Evolutionary conservation across 441 rosid species (phyloP).

Genomic region (Geranium incanum): DNA sequence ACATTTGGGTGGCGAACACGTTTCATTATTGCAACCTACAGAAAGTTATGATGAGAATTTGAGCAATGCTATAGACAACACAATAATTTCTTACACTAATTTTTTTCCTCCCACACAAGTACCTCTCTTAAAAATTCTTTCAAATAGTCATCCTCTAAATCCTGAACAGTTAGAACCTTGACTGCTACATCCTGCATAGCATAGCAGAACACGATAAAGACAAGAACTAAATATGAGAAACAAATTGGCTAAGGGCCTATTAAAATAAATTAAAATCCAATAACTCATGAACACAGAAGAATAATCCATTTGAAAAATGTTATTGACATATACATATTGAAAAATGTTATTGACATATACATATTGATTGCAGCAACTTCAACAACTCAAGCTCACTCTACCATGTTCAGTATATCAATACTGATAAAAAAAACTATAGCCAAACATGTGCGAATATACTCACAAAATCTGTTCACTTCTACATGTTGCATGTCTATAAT

Average conservation of each 20-base stretch:
- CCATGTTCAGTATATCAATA: no score
- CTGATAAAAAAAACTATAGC: no score
- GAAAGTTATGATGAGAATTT: not conserved
- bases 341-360: no score
- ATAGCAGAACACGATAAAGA: not conserved
- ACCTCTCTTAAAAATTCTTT: constrained; percentile 93
- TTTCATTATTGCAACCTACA: constrained; percentile 93
- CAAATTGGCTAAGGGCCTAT: not conserved
- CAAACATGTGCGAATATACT: no score
- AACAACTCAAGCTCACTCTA: no score
- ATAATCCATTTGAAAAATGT: not conserved
- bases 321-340: no score
- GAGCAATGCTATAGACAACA: not conserved
- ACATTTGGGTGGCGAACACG: constrained; percentile 95
- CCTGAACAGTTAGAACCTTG: constrained; percentile 76
- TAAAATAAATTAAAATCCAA: no score
- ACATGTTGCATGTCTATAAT: no score
- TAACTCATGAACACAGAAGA: not conserved
- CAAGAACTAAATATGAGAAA: not conserved
- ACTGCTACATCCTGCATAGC: constrained; percentile 82
- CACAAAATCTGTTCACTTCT: no score
- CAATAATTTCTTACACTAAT: no score
- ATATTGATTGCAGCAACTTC: no score
- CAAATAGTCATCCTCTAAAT: constrained; percentile 77
- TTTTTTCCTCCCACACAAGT: not conserved